Percentiles rank a stretch among this genome's conserved stretches.
Conservation (phyloP, 352 stramenopile genomes). For the Thraustochytrium sp. region DNA sequence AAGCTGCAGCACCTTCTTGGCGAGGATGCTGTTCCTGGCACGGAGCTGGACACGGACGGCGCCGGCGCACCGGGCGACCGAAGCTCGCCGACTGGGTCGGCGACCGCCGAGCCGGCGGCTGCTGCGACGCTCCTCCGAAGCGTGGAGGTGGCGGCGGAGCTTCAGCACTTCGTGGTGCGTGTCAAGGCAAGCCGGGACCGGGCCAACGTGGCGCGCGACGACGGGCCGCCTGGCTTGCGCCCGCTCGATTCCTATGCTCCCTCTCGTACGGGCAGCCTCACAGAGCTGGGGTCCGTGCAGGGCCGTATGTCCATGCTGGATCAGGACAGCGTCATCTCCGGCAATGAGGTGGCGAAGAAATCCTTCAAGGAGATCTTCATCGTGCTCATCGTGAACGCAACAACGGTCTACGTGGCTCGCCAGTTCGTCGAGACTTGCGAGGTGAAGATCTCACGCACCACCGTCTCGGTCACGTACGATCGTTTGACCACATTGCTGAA, state of each 20-base stretch:
- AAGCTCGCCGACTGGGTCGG: background rate
- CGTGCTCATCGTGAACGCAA: background rate
- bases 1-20: background rate
- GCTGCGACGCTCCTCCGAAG: background rate
- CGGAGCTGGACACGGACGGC: too few relatives aligned
- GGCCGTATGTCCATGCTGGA: background rate
- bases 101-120: too few relatives aligned
- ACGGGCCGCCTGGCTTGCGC: too few relatives aligned
- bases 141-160: background rate
- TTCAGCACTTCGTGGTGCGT: background rate
- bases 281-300: background rate
- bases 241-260: too few relatives aligned
- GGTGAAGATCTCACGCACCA: background rate
- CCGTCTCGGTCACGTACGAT: background rate
- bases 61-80: too few relatives aligned
- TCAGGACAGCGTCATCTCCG: background rate
- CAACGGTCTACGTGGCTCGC: background rate
- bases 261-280: background rate
- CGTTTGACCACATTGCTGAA: background rate
- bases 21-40: too few relatives aligned
- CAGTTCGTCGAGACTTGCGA: background rate
- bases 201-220: too few relatives aligned
- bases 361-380: background rate
- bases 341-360: background rate
- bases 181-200: background rate